Evolutionary conservation across 2,329 filamentous ascomycete genomes (phyloP).

Genomic region (Epichloe brachyelytri): DNA sequence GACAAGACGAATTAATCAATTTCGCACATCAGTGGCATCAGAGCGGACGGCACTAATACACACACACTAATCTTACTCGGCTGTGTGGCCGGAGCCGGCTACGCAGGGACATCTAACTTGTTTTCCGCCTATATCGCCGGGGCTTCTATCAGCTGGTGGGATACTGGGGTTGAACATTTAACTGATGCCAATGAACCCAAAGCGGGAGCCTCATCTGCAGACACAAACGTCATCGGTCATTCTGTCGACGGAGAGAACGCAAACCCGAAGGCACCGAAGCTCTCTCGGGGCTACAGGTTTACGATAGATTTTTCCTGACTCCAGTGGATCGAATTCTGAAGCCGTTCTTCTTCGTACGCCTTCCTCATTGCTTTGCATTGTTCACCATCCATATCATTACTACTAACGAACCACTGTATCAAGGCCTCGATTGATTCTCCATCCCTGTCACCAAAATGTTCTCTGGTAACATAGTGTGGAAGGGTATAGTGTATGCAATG

Average conservation of each 20-base stretch:
- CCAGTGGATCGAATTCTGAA: slow-evolving; percentile 40
- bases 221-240: background rate
- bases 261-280: background rate
- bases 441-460: slow-evolving; percentile 66
- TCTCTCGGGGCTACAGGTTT: slow-evolving; percentile 14
- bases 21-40: slow-evolving; percentile 12
- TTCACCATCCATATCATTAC: background rate
- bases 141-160: slow-evolving; percentile 47
- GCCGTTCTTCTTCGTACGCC: slow-evolving; percentile 56
- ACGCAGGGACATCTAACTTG: slow-evolving; percentile 49
- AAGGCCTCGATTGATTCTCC: slow-evolving; percentile 51
- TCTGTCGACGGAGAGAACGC: background rate
- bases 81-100: slow-evolving; percentile 37
- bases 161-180: slow-evolving; percentile 18
- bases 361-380: background rate
- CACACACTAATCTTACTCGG: slow-evolving; percentile 38
- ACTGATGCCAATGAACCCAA: slow-evolving; percentile 9
- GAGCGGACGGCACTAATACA: slow-evolving; percentile 28
- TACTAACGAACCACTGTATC: background rate
- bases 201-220: background rate
- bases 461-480: slow-evolving; percentile 49
- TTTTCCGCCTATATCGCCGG: slow-evolving; percentile 53
- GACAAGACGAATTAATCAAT: slow-evolving; percentile 23
- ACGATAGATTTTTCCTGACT: slow-evolving; percentile 26
- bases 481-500: slow-evolving; percentile 56